Conservation (phyloP, 176 grass and related monocot species). For the Thalia dealbata region DNA sequence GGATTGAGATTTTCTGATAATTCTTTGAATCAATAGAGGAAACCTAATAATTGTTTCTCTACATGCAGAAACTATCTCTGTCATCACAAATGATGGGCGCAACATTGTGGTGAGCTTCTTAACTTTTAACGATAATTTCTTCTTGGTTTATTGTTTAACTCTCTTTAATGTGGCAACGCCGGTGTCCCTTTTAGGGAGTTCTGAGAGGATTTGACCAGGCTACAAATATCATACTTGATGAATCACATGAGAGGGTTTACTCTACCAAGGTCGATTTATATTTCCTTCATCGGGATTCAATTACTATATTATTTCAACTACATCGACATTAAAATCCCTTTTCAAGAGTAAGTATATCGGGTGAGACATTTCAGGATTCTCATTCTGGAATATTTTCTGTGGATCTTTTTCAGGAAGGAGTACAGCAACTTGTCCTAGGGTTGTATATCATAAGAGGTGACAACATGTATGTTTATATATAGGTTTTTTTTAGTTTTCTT, state of each 20-base stretch:
- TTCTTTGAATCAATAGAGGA: background rate
- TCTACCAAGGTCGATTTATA: conserved; percentile 53
- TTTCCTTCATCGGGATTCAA: no score
- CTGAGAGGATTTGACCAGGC: conserved; percentile 88
- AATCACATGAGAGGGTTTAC: conserved; percentile 96
- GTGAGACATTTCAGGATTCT: no score
- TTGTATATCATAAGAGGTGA: conserved; percentile 93
- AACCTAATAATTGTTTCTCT: conserved; percentile 14
- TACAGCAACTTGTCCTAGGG: conserved; percentile 74
- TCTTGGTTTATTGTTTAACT: background rate
- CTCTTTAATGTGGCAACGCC: background rate
- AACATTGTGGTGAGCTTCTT: conserved; percentile 69
- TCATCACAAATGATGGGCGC: conserved; percentile 94
- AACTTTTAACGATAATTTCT: background rate
- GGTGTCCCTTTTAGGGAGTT: conserved; percentile 39
- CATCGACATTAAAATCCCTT: no score
- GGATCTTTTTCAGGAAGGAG: conserved; percentile 57
- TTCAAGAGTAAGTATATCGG: no score
- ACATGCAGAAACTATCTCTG: conserved; percentile 59
- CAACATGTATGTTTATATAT: conserved; percentile 52
- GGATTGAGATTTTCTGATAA: no score
- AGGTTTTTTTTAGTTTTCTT: background rate
- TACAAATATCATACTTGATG: conserved; percentile 94
- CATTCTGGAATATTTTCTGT: background rate
- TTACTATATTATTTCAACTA: no score